Evolutionary conservation across 441 rosid species (phyloP).

Genomic region (Capsella rubella): DNA sequence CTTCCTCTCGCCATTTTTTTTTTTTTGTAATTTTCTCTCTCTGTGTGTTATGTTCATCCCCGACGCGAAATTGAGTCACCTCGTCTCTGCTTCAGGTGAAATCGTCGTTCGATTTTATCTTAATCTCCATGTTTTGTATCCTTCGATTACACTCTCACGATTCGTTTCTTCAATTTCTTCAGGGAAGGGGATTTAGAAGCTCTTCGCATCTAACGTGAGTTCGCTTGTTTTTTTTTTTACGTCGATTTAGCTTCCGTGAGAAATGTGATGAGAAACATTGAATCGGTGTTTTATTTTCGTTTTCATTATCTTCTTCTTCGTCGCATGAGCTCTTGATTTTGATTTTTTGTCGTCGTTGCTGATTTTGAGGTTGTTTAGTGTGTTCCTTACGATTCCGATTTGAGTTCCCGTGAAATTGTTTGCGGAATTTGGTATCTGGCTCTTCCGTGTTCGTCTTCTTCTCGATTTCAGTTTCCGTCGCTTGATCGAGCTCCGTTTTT

Average conservation of each 20-base stretch:
- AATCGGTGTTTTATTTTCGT: not conserved
- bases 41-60: conserved; percentile 32
- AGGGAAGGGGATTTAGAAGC: conserved; percentile 45
- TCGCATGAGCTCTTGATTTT: not conserved
- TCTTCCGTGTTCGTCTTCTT: not conserved
- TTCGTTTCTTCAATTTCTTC: not conserved
- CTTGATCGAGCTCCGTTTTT: not conserved
- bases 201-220: conserved; percentile 23
- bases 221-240: not conserved
- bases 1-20: not conserved
- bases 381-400: not conserved
- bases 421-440: not conserved
- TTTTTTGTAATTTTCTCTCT: not conserved
- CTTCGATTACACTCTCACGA: not conserved
- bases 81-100: conserved; percentile 41
- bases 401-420: conserved; percentile 1
- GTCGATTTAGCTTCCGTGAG: not conserved
- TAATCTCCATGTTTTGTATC: too few relatives aligned
- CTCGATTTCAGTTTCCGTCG: conserved; percentile 2
- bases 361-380: not conserved
- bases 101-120: not conserved
- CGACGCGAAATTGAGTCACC: conserved; percentile 18
- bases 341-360: conserved; percentile 5
- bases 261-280: not conserved
- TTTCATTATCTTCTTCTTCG: not conserved